Evolutionary conservation across 2,329 filamentous ascomycete species (phyloP).

Genomic region (Fusarium poae): DNA sequence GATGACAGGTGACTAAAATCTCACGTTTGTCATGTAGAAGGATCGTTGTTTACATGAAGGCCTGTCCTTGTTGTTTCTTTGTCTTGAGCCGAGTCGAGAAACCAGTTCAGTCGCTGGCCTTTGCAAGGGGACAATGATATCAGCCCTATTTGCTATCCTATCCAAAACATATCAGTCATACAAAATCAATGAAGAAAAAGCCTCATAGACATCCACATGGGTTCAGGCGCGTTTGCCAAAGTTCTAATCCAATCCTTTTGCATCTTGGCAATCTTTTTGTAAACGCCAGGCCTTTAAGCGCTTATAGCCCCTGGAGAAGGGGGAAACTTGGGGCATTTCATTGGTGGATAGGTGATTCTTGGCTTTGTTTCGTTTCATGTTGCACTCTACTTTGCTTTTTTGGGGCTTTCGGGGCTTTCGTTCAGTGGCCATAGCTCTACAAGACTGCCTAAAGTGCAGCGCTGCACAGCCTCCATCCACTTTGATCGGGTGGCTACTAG

Average conservation of each 20-base stretch:
- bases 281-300: constrained; percentile 22
- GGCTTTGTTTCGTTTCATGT: constrained; percentile 33
- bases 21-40: constrained; percentile 11
- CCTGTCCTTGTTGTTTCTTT: constrained; percentile 2
- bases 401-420: background rate
- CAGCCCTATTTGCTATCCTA: constrained; percentile 17
- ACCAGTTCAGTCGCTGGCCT: background rate
- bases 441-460: background rate
- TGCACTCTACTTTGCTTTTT: background rate
- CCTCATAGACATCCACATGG: constrained; percentile 1
- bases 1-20: constrained; percentile 24
- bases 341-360: background rate
- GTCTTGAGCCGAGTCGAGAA: background rate
- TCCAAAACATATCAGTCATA: background rate
- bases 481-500: constrained; percentile 11
- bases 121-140: constrained; percentile 49
- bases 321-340: constrained; percentile 13
- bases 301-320: background rate
- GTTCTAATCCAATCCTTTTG: constrained; percentile 24
- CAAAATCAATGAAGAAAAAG: background rate
- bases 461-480: constrained; percentile 34
- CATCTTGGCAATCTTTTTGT: constrained; percentile 19
- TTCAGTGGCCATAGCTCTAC: constrained; percentile 26
- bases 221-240: background rate
- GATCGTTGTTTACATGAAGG: constrained; percentile 1